Conservation (phyloP, 2,329 filamentous ascomycete genomes). For the Pseudocercospora vitis region DNA sequence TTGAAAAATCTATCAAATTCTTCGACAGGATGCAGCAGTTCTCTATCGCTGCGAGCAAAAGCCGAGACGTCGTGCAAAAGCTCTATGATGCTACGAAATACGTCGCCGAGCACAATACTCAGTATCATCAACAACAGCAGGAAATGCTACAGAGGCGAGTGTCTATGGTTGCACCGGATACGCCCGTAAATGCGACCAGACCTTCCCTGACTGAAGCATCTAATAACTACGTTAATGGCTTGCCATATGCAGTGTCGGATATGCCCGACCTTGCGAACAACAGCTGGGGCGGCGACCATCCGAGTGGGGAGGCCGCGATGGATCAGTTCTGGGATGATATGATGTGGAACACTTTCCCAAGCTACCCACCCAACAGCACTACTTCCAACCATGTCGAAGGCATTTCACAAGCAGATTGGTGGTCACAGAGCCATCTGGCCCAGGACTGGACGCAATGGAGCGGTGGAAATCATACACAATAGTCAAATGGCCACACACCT, state of each 20-base stretch:
- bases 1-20: constrained; percentile 46
- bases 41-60: constrained; percentile 49
- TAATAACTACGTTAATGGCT: background rate
- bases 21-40: constrained; percentile 46
- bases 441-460: constrained; percentile 23
- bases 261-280: constrained; percentile 8
- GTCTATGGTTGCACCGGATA: constrained; percentile 8
- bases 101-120: constrained; percentile 30
- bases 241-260: background rate
- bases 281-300: constrained; percentile 13
- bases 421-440: constrained; percentile 13
- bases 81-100: constrained; percentile 44
- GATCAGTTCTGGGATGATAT: constrained; percentile 29
- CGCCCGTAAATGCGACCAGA: background rate
- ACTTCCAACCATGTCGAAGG: constrained; percentile 11
- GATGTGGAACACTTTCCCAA: constrained; percentile 29
- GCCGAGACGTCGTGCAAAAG: constrained; percentile 43
- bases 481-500: background rate
- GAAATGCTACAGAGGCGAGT: constrained; percentile 16
- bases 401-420: constrained; percentile 20
- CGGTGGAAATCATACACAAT: constrained; percentile 2
- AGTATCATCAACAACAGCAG: constrained; percentile 28
- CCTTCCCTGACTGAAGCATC: background rate
- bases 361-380: constrained; percentile 17
- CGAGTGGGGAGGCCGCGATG: constrained; percentile 17